Conservation (phyloP, 2,329 filamentous ascomycete species). For the Xylariaceae sp. region DNA sequence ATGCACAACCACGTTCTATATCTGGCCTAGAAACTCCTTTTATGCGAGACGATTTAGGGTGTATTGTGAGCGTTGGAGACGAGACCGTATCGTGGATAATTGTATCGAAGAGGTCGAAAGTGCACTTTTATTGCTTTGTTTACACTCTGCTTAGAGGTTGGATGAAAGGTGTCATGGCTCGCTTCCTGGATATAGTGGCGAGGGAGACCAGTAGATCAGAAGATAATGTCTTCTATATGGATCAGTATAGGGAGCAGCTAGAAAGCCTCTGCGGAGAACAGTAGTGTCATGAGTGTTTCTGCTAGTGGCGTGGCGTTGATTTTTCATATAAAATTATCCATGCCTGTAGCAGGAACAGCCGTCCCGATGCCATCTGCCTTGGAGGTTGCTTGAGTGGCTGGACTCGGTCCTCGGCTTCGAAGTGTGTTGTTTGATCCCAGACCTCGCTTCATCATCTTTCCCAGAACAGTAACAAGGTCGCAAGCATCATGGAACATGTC, state of each 20-base stretch:
- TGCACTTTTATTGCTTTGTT: not conserved
- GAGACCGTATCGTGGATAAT: not conserved
- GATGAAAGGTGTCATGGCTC: not conserved
- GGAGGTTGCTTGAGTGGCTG: conserved; percentile 29
- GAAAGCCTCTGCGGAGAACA: not conserved
- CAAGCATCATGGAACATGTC: conserved; percentile 94
- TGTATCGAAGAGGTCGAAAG: not conserved
- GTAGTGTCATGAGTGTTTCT: not conserved
- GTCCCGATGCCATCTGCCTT: conserved; percentile 30
- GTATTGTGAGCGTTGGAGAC: too few species aligned
- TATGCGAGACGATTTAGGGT: conserved; percentile 15
- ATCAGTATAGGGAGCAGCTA: not conserved
- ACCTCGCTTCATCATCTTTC: conserved; percentile 86
- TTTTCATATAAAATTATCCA: conserved; percentile 40
- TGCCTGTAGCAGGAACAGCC: conserved; percentile 32
- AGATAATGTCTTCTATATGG: not conserved
- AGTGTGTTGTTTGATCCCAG: conserved; percentile 45
- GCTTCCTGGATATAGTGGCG: too few species aligned
- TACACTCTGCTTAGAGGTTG: not conserved
- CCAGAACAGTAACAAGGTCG: conserved; percentile 83
- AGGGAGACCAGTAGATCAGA: not conserved
- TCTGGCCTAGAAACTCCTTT: conserved; percentile 16
- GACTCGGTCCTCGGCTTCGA: conserved; percentile 23
- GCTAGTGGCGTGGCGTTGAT: not conserved
- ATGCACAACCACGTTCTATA: conserved; percentile 19